Percentiles rank a stretch among this genome's conserved stretches.
These are phyloP conservation scores for Diplodia corticola DNA, from an alignment of 2,329 filamentous ascomycete species.

Conservation along the genomic window DNA sequence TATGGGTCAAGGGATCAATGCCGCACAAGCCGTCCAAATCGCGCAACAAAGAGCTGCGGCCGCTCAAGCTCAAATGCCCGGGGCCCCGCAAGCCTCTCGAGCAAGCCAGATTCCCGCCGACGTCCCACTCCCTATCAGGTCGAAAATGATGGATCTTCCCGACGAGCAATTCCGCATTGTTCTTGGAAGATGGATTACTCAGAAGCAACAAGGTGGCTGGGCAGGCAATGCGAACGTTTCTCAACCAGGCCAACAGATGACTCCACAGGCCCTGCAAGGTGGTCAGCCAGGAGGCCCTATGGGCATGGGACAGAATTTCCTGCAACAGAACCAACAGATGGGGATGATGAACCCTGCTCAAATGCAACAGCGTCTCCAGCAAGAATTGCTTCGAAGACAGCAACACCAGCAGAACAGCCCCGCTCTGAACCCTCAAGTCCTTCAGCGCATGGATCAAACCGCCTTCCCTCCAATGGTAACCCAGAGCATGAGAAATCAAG, in stretches of 20 bases:
- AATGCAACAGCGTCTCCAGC: constrained; percentile 24
- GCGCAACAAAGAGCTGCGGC: constrained; percentile 37
- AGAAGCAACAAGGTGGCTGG: constrained; percentile 7
- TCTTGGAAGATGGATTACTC: not conserved
- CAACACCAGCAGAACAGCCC: constrained; percentile 29
- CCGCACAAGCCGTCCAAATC: constrained; percentile 35
- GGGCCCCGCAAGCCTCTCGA: constrained; percentile 36
- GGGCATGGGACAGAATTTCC: constrained; percentile 31
- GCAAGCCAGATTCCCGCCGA: constrained; percentile 36
- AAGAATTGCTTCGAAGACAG: constrained; percentile 25
- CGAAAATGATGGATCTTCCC: constrained; percentile 38
- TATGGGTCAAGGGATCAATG: constrained; percentile 29
- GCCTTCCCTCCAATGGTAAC: constrained; percentile 32
- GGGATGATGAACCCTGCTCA: constrained; percentile 21
- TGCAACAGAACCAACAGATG: constrained; percentile 29
- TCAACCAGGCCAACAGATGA: constrained; percentile 37
- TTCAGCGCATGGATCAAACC: constrained; percentile 34
- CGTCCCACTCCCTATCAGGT: constrained; percentile 33
- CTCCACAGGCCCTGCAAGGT: constrained; percentile 30
- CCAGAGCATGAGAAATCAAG: constrained; percentile 24
- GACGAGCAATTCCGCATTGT: constrained; percentile 34
- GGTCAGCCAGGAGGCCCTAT: constrained; percentile 33
- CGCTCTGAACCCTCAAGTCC: constrained; percentile 35
- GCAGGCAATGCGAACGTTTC: not conserved
- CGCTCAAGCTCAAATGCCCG: constrained; percentile 30